Evolutionary conservation across 306 rosid species (phyloP), one percentile per base, ranked within the genome.

Genomic region (Vigna unguiculata): DNA sequence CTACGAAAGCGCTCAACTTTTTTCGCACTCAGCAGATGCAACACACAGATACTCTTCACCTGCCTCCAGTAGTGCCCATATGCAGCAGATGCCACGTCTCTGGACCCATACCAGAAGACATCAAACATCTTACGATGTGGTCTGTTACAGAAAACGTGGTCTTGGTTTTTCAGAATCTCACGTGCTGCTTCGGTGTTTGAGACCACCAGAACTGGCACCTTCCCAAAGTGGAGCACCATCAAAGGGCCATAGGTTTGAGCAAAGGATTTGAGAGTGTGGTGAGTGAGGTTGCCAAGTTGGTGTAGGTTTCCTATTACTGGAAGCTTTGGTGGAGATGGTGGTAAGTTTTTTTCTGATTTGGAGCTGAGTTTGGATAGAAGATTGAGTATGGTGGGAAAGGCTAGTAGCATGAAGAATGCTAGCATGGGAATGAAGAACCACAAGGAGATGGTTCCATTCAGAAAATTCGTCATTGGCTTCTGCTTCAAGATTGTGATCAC

Each of bases 41-140:
- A 21, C 2, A 69, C 74, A n/a, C 78, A 52, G 1, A 81, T 41
- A 48, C 74, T 52, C n/a, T 43, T 79, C 73, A 40, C 24, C 38
- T 79, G 83, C 64, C 78, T 76, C 82, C 82, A 78, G 34, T 71
- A 70, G n/a, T 47, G 43, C 5, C 77, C 77, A 38, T 78, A 70
- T 3, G 63, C 46, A 10, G 77, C 43, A 36, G 71, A 19, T 11
- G 71, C 54, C 0, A 78, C 49, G 16, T 59, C 82, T 20, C 11
- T 78, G 5, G 77, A 69, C 24, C 62, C 70, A 22, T 78, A 70
- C 32, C 68, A 69, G 60, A 78, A 62, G 16, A 34, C 34, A 22
- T 69, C 71, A 16, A 70, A 69, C 82, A 78, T 78, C 54, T 32
- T 78, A 15, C 82, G 58, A 46, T 21, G 76, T 46, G 70, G 81